Conservation (phyloP, 208 protist genomes). For the Leishmania amazonensis region DNA sequence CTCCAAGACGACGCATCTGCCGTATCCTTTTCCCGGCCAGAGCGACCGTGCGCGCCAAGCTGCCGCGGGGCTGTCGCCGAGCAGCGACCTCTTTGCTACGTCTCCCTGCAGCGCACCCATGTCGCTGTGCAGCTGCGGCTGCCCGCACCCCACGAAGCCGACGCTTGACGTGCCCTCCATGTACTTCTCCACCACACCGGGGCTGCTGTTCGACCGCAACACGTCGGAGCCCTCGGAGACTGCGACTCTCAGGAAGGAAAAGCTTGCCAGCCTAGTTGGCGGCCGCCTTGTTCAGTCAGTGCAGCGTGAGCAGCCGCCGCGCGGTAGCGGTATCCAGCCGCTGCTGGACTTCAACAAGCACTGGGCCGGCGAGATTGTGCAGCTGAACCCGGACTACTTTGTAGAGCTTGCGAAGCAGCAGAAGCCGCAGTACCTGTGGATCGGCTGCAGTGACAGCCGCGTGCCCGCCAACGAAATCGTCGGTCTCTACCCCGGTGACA, state of each 20-base stretch:
- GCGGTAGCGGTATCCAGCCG: constrained; percentile 71
- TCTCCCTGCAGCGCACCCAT: constrained; percentile 6
- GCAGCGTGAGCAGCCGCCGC: constrained; percentile 61
- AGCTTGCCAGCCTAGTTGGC: constrained; percentile 38
- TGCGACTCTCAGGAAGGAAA: constrained; percentile 10
- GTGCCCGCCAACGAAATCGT: constrained; percentile 90
- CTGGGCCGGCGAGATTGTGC: constrained; percentile 78
- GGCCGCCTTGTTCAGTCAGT: constrained; percentile 61
- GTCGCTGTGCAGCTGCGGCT: constrained; percentile 32
- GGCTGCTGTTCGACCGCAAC: constrained; percentile 7
- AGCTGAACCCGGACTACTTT: constrained; percentile 91
- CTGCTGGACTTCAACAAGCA: constrained; percentile 89
- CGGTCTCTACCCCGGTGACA: constrained; percentile 87
- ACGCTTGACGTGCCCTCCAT: constrained; percentile 22
- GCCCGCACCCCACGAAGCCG: constrained; percentile 20
- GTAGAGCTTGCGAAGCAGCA: constrained; percentile 73
- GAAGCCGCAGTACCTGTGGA: constrained; percentile 93
- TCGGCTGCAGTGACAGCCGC: constrained; percentile 92
- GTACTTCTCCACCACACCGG: constrained; percentile 19
- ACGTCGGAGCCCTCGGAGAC: not conserved
- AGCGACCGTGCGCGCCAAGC: constrained; percentile 6
- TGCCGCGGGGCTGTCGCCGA: not conserved
- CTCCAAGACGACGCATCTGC: constrained; percentile 18
- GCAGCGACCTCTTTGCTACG: not conserved
- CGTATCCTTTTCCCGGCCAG: constrained; percentile 24